Percentiles rank a stretch among this genome's conserved stretches.
Conservation (phyloP, 805 yeast genomes). For the Ogataea populi-albae region DNA sequence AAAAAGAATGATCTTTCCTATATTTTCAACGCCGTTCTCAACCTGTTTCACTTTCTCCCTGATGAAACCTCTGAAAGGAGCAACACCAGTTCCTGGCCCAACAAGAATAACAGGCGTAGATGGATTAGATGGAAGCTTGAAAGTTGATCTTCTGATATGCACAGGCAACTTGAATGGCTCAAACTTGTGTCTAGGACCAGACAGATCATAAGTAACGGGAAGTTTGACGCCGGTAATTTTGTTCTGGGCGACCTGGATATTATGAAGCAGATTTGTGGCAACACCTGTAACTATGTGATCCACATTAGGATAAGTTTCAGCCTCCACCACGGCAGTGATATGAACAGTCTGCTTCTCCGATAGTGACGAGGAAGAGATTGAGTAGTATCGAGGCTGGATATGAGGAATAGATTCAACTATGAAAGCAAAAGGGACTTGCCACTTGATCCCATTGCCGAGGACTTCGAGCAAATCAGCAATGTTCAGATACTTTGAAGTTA, state of each 20-base stretch:
- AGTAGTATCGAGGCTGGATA: slow-evolving; percentile 92
- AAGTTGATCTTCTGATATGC: slow-evolving; percentile 91
- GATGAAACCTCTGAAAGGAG: slow-evolving; percentile 94
- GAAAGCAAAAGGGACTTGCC: slow-evolving; percentile 85
- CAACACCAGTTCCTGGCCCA: slow-evolving; percentile 99
- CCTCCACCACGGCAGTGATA: slow-evolving; percentile 91
- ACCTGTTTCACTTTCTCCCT: slow-evolving; percentile 74
- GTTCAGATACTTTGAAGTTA: slow-evolving; percentile 61
- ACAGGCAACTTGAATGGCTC: slow-evolving; percentile 69
- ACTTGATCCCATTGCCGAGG: slow-evolving; percentile 62
- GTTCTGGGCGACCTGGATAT: slow-evolving; percentile 62
- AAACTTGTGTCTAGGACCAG: slow-evolving; percentile 76
- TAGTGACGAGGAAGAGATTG: slow-evolving; percentile 86
- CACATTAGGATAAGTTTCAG: slow-evolving; percentile 36
- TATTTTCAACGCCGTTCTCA: slow-evolving; percentile 43
- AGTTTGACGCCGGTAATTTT: slow-evolving; percentile 39
- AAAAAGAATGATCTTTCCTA: slow-evolving; percentile 76
- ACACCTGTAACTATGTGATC: slow-evolving; percentile 70
- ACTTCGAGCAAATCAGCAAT: slow-evolving; percentile 68
- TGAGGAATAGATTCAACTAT: slow-evolving; percentile 77
- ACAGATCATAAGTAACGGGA: slow-evolving; percentile 60
- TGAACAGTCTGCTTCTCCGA: slow-evolving; percentile 73
- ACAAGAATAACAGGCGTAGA: slow-evolving; percentile 82
- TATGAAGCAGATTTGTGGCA: slow-evolving; percentile 80
- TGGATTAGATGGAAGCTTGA: slow-evolving; percentile 87